Conservation (phyloP, 2,329 filamentous ascomycete genomes). For the Eutypella sp. region DNA sequence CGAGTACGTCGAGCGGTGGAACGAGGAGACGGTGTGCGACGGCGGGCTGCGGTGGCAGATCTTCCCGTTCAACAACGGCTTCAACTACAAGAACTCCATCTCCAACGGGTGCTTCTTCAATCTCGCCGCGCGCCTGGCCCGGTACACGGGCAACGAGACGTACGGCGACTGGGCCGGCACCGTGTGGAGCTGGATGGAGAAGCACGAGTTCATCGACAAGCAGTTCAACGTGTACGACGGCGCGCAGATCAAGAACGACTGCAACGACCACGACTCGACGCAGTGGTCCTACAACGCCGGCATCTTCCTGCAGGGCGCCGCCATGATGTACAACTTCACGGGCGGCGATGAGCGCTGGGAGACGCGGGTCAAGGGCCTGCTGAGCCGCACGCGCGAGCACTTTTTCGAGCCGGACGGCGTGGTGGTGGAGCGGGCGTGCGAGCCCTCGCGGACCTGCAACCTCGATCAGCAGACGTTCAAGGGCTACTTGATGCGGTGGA, state of each 20-base stretch:
- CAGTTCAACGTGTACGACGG: conserved; percentile 56
- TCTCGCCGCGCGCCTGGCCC: conserved; percentile 63
- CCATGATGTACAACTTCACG: conserved; percentile 61
- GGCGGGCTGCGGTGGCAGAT: conserved; percentile 86
- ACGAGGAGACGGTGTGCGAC: conserved; percentile 52
- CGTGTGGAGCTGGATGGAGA: conserved; percentile 61
- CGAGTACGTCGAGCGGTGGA: conserved; percentile 68
- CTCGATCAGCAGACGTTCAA: conserved; percentile 72
- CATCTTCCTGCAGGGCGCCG: conserved; percentile 57
- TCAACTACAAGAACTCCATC: conserved; percentile 63
- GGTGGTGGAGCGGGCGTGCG: conserved; percentile 64
- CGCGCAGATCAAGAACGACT: conserved; percentile 38
- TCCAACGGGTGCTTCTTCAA: conserved; percentile 69
- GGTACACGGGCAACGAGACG: conserved; percentile 74
- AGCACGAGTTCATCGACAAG: conserved; percentile 50
- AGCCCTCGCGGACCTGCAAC: conserved; percentile 57
- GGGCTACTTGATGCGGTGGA: conserved; percentile 66
- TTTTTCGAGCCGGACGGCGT: conserved; percentile 55
- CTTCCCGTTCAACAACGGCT: conserved; percentile 70
- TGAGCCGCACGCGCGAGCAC: conserved; percentile 42
- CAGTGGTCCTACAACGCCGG: conserved; percentile 70
- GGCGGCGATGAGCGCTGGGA: conserved; percentile 47
- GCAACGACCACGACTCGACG: conserved; percentile 48
- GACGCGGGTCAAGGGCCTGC: conserved; percentile 52
- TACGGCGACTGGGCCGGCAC: conserved; percentile 72